A percentile compares a stretch with the other conserved stretches of the same genome.
Evolutionary conservation across 495 filamentous ascomycete genomes (phyloP).

Genomic region (Xeromyces bisporus): DNA sequence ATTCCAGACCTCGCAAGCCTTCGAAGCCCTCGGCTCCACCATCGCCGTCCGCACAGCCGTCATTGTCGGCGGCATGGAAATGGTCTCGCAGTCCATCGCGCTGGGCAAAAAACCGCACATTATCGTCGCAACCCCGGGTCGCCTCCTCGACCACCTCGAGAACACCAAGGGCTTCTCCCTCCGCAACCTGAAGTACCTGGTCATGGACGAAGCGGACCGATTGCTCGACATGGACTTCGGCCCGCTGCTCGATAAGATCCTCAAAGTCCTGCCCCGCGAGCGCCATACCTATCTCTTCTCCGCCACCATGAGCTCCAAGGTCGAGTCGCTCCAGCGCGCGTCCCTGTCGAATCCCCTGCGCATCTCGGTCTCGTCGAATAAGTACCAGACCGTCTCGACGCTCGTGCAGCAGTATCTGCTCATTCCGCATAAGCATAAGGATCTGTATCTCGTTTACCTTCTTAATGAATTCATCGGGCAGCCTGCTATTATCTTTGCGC

Average conservation of each 20-base stretch:
- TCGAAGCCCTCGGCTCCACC: constrained; percentile 67
- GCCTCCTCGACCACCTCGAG: constrained; percentile 83
- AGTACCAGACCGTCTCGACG: constrained; percentile 78
- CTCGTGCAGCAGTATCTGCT: constrained; percentile 70
- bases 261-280: constrained; percentile 74
- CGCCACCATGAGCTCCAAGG: constrained; percentile 82
- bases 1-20: constrained; percentile 69
- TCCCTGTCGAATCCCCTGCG: constrained; percentile 62
- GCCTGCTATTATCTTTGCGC: constrained; percentile 70
- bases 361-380: constrained; percentile 56
- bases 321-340: constrained; percentile 81
- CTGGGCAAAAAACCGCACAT: constrained; percentile 87
- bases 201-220: constrained; percentile 90
- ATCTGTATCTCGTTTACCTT: constrained; percentile 72
- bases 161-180: constrained; percentile 93
- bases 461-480: constrained; percentile 75
- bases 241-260: constrained; percentile 76
- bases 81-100: constrained; percentile 75
- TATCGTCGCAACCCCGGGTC: constrained; percentile 69
- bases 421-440: constrained; percentile 79
- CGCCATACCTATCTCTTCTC: constrained; percentile 77
- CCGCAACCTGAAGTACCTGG: constrained; percentile 61
- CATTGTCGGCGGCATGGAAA: constrained; percentile 87
- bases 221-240: constrained; percentile 92
- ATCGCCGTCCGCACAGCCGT: constrained; percentile 66